Conservation (phyloP, 352 stramenopile genomes). For the Phytophthora lateralis region DNA sequence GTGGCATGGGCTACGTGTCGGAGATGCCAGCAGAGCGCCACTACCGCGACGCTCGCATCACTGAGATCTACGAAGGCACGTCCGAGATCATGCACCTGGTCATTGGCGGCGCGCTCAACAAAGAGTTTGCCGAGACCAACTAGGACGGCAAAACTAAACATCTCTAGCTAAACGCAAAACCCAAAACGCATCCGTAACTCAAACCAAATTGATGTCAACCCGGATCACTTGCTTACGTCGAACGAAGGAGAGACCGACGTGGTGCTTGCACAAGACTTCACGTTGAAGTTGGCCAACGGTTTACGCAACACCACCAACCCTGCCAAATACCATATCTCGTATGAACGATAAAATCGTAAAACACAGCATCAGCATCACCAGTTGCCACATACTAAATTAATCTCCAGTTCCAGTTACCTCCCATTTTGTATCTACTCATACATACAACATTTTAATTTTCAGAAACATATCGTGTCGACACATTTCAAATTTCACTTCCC, state of each 20-base stretch:
- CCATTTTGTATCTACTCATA: not conserved
- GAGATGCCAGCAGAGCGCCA: conserved; percentile 98
- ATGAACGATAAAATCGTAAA: not conserved
- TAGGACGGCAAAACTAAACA: conserved; percentile 19
- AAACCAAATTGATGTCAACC: conserved; percentile 11
- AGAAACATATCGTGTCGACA: not conserved
- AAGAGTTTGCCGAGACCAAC: conserved; percentile 91
- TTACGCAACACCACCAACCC: conserved; percentile 20
- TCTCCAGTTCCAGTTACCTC: not conserved
- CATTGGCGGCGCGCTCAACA: conserved; percentile 95
- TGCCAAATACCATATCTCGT: not conserved
- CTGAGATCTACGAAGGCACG: conserved; percentile 97
- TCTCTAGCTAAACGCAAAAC: not conserved
- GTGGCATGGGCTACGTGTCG: conserved; percentile 95
- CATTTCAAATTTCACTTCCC: conserved; percentile 19
- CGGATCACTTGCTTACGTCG: too few relatives aligned
- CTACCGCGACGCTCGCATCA: conserved; percentile 97
- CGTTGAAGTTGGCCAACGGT: conserved; percentile 30
- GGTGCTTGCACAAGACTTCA: too few relatives aligned
- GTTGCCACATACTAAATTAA: not conserved
- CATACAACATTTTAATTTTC: not conserved
- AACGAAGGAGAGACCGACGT: too few relatives aligned
- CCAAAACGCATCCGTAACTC: conserved; percentile 3
- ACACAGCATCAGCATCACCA: not conserved
- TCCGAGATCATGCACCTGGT: conserved; percentile 98